Percentiles rank a stretch among this genome's conserved stretches.
Evolutionary conservation across 2,329 filamentous ascomycete species (phyloP).

Genomic region (Cadophora luteo-olivacea): DNA sequence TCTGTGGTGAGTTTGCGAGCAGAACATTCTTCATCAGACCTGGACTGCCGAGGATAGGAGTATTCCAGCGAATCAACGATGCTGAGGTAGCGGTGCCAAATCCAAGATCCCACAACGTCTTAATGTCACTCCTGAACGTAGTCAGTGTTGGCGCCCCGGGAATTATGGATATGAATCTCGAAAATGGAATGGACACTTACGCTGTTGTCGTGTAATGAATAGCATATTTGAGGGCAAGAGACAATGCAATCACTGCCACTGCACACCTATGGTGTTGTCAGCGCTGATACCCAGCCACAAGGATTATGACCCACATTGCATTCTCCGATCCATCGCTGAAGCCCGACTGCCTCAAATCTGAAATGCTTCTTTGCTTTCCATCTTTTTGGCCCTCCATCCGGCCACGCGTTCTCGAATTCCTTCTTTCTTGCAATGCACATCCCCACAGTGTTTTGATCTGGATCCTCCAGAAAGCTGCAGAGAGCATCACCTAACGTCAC

Average conservation of each 20-base stretch:
- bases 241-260: slow-evolving; percentile 27
- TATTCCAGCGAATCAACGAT: slow-evolving; percentile 31
- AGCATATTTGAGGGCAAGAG: slow-evolving; percentile 26
- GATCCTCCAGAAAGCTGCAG: slow-evolving; percentile 23
- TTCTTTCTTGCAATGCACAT: slow-evolving; percentile 34
- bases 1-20: slow-evolving; percentile 45
- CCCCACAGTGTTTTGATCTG: slow-evolving; percentile 28
- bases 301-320: slow-evolving; percentile 22
- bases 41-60: slow-evolving; percentile 27
- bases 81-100: slow-evolving; percentile 29
- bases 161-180: background rate
- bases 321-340: slow-evolving; percentile 27
- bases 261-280: slow-evolving; percentile 25
- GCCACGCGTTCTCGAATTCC: slow-evolving; percentile 32
- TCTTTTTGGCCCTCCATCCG: slow-evolving; percentile 22
- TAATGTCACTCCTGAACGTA: slow-evolving; percentile 27
- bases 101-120: slow-evolving; percentile 29
- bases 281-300: background rate
- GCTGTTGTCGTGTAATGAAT: slow-evolving; percentile 30
- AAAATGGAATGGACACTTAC: slow-evolving; percentile 13
- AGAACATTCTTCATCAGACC: slow-evolving; percentile 34
- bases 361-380: slow-evolving; percentile 28
- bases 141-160: background rate
- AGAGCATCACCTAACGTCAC: slow-evolving; percentile 32
- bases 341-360: slow-evolving; percentile 28